Base-by-base conservation (phyloP, 768 basidiomycete genomes). In the Termitomyces sp. region DNA sequence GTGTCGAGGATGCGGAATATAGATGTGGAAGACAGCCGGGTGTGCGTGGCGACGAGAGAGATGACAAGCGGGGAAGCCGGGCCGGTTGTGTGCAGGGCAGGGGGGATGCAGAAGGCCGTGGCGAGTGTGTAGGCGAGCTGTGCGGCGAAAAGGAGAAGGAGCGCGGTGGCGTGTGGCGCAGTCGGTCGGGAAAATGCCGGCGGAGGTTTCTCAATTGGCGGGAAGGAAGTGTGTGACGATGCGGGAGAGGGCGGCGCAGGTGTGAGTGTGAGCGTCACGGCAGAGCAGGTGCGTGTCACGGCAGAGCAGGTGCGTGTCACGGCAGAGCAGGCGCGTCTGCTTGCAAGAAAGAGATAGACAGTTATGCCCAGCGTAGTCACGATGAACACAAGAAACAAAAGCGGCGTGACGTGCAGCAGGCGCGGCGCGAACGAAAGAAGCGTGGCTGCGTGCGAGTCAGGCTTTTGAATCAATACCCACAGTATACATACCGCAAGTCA, bases 401-500 rank as follows among this genome's bases (percentile, higher is more conserved):
- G 21, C 0, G 60, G 60, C 14, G 55, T 35, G 16, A 54, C 23
- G 39, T 12, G 41, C 6, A 54, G 35, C 16, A 56, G 16, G 16
- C 19, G 46, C 8, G 57, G 28, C 0, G 43, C 3, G 17, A 61
- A 53, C 1, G 60, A 34, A 11, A 51, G 32, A 12, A 61, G 19
- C 19, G 55, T 59, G 19, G 60, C 55, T 57, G 34, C n/a, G n/a
- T n/a, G n/a, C n/a, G n/a, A n/a, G n/a, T n/a, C n/a, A n/a, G n/a
- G n/a, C n/a, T n/a, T n/a, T n/a, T n/a, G n/a, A n/a, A n/a, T n/a
- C n/a, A n/a, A n/a, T n/a, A n/a, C n/a, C n/a, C n/a, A n/a, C n/a
- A n/a, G n/a, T n/a, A n/a, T 9, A 43, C 55, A 23, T 42, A 60
- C 59, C 60, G 43, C 57, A 56, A 16, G 19, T 3, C 1, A 61